Evolutionary conservation across 257 asterid species (phyloP).

Genomic region (Solanum chilense): DNA sequence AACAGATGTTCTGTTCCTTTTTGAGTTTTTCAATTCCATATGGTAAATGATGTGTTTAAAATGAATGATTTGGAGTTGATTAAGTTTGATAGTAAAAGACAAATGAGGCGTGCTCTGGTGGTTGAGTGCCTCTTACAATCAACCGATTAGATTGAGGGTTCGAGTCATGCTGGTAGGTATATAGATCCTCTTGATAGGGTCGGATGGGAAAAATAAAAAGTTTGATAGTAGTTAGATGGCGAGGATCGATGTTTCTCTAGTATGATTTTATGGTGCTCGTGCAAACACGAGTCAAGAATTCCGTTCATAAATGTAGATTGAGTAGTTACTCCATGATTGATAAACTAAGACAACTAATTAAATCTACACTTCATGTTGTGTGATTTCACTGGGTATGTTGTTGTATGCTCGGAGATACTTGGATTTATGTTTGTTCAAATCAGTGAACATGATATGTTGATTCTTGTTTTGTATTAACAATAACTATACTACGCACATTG

Average conservation of each 20-base stretch:
- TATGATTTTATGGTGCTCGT: background rate
- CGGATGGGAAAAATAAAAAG: background rate
- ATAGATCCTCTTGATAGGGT: background rate
- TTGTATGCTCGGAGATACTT: background rate
- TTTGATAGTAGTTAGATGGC: background rate
- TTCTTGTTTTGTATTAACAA: background rate
- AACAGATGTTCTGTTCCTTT: background rate
- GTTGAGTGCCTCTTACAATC: background rate
- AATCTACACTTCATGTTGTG: background rate
- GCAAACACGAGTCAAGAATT: background rate
- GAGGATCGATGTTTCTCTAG: background rate
- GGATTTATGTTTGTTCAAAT: background rate
- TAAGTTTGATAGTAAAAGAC: background rate
- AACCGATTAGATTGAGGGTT: background rate
- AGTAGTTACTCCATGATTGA: background rate
- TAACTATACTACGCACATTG: background rate
- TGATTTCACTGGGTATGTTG: background rate
- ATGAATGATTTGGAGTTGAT: background rate
- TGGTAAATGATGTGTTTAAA: background rate
- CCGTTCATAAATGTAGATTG: background rate
- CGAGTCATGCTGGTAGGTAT: background rate
- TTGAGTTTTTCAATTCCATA: background rate
- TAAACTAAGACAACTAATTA: background rate
- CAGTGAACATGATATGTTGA: background rate
- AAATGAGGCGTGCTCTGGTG: background rate